Evolutionary conservation across 139 green algal genomes (phyloP).

Genomic region (Prasinococcaceae sp.): DNA sequence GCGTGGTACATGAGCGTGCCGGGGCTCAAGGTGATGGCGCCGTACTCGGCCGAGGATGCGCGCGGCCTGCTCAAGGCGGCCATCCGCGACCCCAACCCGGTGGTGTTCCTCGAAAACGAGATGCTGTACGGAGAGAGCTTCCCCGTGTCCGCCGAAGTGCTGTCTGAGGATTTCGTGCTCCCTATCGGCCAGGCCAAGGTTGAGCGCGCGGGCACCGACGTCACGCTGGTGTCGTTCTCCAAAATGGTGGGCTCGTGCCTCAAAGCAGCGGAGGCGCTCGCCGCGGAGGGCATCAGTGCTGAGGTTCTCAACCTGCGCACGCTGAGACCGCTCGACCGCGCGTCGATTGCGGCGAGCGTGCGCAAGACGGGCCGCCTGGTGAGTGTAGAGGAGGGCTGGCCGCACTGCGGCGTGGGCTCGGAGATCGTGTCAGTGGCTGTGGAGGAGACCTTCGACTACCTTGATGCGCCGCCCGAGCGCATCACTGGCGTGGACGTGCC

Average conservation of each 20-base stretch:
- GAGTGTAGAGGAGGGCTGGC: constrained; percentile 94
- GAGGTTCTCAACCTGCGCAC: constrained; percentile 92
- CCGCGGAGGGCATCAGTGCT: constrained; percentile 68
- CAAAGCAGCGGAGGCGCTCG: constrained; percentile 69
- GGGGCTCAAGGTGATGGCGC: constrained; percentile 93
- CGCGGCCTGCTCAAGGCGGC: constrained; percentile 88
- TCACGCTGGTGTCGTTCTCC: constrained; percentile 79
- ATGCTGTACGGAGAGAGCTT: constrained; percentile 79
- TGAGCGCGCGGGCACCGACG: constrained; percentile 59
- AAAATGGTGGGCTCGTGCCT: constrained; percentile 76
- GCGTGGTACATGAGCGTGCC: constrained; percentile 87
- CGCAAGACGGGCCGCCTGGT: constrained; percentile 80
- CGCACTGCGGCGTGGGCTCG: constrained; percentile 68
- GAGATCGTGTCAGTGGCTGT: constrained; percentile 44
- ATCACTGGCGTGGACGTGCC: constrained; percentile 76
- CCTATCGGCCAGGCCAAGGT: constrained; percentile 94
- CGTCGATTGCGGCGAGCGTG: constrained; percentile 62
- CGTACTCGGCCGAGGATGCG: constrained; percentile 86
- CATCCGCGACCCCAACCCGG: constrained; percentile 90
- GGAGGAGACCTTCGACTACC: constrained; percentile 91
- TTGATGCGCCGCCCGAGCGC: constrained; percentile 82
- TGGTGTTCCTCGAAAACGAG: constrained; percentile 97
- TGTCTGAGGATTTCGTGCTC: constrained; percentile 81
- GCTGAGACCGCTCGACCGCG: constrained; percentile 83
- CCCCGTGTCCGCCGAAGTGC: constrained; percentile 45